These are phyloP conservation scores for Exutisphaerella laricina DNA, from an alignment of 2,329 filamentous ascomycete species.

Conservation along the genomic window DNA sequence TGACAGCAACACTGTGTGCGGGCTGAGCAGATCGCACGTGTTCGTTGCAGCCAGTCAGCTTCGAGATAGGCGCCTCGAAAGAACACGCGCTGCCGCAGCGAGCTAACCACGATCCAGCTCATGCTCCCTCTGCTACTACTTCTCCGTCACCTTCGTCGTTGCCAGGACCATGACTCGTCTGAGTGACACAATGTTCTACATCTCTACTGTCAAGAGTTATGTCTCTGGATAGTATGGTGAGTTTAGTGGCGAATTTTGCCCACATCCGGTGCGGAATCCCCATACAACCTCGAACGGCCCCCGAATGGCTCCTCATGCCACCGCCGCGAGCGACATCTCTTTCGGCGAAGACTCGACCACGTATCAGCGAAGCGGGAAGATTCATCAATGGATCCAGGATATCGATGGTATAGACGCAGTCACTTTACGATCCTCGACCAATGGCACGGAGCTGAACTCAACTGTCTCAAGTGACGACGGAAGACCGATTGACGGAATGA, in stretches of 20 bases:
- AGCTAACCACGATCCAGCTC: not conserved
- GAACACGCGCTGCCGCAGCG: not conserved
- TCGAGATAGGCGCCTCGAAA: not conserved
- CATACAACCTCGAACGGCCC: not conserved
- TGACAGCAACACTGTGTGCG: not conserved
- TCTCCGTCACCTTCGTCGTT: not conserved
- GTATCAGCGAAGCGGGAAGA: conserved; percentile 4
- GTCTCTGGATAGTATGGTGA: too few species aligned
- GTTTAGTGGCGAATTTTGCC: too few species aligned
- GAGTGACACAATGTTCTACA: too few species aligned
- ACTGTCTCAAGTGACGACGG: conserved; percentile 1
- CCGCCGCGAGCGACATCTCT: conserved; percentile 3
- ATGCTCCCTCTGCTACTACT: not conserved
- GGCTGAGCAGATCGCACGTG: not conserved
- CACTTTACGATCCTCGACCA: not conserved
- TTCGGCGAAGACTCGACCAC: conserved; percentile 1
- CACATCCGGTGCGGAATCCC: too few species aligned
- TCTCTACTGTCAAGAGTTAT: too few species aligned
- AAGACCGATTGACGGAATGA: not conserved
- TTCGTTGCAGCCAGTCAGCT: conserved; percentile 1
- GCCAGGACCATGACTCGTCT: not conserved
- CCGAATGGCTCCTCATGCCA: not conserved
- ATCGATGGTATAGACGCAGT: conserved; percentile 8
- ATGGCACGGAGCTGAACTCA: conserved; percentile 4
- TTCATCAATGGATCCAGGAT: conserved; percentile 9